Evolutionary conservation across 805 yeast species (phyloP), one percentile per base, ranked within the genome.

Genomic region (Yamadazyma scolyti): DNA sequence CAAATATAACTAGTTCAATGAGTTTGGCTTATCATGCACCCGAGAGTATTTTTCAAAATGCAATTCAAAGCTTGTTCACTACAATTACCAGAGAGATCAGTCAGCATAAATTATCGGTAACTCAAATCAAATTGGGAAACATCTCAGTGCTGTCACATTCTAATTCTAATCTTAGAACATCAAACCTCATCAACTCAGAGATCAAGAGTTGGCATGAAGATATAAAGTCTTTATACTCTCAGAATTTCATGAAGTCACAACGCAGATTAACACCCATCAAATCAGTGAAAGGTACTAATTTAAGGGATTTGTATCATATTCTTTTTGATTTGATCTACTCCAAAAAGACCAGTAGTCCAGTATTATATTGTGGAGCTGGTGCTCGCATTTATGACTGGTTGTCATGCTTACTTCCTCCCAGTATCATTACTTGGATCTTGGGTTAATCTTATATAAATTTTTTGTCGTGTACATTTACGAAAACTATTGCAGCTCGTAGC

Each of bases 11-110:
- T 16, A 67, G 79, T 26, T 55, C 73, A 2, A 53, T 81, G 33
- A 54, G 65, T 20, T 57, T 80, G 28, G 80, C 83, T 5, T 81
- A 73, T 58, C 83, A 80, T 49, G 72, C 79, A 1, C 71, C 82
- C 0, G 88, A 81, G 39, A 62, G 75, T 16, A 48, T 79, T 20
- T 68, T 72, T n/a, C 68, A 69, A 19, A 65, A 65, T 21, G 61
- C 75, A 2, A 37, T 79, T 18, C 56, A 52, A 27, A 48, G 48
- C 23, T 43, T 64, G 15, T 66, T 65, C 33, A 47, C 61, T 2
- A 41, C 56, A 2, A 44, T 66, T 26, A 44, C 60, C 4, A 46
- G 68, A 37, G 72, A 66, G 36, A 37, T 65, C 5, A 29, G 37
- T 7, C 60, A 55, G 6, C 71, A 65, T 28, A 51, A 52, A 4